Evolutionary conservation across 2,329 filamentous ascomycete genomes (phyloP).

Genomic region (Aspergillus sp.): DNA sequence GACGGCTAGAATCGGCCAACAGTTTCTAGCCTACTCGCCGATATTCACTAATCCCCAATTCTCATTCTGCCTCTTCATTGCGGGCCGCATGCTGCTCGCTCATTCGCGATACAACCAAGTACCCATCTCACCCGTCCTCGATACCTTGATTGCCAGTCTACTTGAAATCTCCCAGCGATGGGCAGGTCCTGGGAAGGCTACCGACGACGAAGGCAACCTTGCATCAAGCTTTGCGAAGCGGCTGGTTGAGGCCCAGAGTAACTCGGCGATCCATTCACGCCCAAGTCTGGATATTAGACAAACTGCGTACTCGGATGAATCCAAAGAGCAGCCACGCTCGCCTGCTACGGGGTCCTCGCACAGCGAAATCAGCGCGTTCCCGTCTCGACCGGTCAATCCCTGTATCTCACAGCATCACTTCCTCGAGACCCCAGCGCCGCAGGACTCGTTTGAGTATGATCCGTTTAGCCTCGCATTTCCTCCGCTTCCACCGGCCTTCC

Average conservation of each 20-base stretch:
- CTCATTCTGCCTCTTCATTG: slow-evolving; percentile 50
- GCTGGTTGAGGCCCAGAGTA: slow-evolving; percentile 14
- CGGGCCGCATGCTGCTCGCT: slow-evolving; percentile 41
- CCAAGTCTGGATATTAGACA: slow-evolving; percentile 20
- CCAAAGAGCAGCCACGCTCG: slow-evolving; percentile 2
- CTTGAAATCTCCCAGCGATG: slow-evolving; percentile 40
- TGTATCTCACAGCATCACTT: too few species aligned
- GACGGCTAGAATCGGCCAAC: slow-evolving; percentile 41
- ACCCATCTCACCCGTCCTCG: slow-evolving; percentile 29
- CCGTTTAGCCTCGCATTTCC: slow-evolving; percentile 18
- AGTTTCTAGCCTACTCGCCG: slow-evolving; percentile 42
- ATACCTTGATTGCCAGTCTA: slow-evolving; percentile 34
- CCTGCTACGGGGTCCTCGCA: not conserved
- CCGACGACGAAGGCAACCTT: slow-evolving; percentile 12
- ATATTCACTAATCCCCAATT: slow-evolving; percentile 37
- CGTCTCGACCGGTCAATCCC: too few species aligned
- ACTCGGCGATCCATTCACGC: not conserved
- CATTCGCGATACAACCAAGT: slow-evolving; percentile 35
- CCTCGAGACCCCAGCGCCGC: not conserved
- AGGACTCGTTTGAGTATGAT: not conserved
- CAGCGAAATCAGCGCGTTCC: too few species aligned
- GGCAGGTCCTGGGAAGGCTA: slow-evolving; percentile 26
- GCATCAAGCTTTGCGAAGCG: slow-evolving; percentile 21
- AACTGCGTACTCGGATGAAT: slow-evolving; percentile 19
- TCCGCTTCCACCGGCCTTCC: slow-evolving; percentile 17